These are phyloP conservation scores for Tetrastigma voinierianum DNA, from an alignment of 164 flowering plant species.

Conservation along the genomic window DNA sequence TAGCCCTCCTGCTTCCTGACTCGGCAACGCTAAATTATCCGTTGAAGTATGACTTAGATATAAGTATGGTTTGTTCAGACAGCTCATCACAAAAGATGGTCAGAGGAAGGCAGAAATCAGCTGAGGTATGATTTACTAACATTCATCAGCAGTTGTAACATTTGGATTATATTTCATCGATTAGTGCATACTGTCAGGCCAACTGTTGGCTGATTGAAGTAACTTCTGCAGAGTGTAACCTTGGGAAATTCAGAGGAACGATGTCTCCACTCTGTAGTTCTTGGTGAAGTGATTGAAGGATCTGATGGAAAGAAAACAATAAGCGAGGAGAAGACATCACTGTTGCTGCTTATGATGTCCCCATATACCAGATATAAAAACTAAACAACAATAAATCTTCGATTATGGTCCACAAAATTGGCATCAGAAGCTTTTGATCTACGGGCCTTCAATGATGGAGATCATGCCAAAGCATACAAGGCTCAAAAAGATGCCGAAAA, in stretches of 20 bases:
- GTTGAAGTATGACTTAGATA: constrained; percentile 96
- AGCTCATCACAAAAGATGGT: constrained; percentile 83
- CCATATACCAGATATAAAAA: constrained; percentile 94
- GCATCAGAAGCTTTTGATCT: constrained; percentile 73
- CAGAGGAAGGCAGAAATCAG: constrained; percentile 97
- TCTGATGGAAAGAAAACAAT: constrained; percentile 70
- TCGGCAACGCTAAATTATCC: constrained; percentile 92
- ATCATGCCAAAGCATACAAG: constrained; percentile 66
- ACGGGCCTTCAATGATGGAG: constrained; percentile 74
- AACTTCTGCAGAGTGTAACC: constrained; percentile 76
- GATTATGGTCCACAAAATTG: constrained; percentile 90
- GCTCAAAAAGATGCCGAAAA: constrained; percentile 81
- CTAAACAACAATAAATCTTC: constrained; percentile 82
- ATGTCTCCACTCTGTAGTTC: constrained; percentile 80
- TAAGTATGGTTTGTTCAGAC: constrained; percentile 88
- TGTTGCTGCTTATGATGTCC: constrained; percentile 94
- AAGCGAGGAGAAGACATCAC: constrained; percentile 86
- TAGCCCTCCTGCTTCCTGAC: constrained; percentile 87
- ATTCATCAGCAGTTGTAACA: background rate
- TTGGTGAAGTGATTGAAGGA: constrained; percentile 70
- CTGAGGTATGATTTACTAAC: constrained; percentile 55
- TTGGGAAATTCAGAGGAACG: constrained; percentile 91
- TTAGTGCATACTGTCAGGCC: too few relatives aligned
- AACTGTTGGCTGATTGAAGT: background rate
- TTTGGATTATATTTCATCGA: background rate